Percentiles rank a stretch among this genome's conserved stretches.
Conservation (phyloP, 2,329 filamentous ascomycete species). For the Herpomyces periplanetae region DNA sequence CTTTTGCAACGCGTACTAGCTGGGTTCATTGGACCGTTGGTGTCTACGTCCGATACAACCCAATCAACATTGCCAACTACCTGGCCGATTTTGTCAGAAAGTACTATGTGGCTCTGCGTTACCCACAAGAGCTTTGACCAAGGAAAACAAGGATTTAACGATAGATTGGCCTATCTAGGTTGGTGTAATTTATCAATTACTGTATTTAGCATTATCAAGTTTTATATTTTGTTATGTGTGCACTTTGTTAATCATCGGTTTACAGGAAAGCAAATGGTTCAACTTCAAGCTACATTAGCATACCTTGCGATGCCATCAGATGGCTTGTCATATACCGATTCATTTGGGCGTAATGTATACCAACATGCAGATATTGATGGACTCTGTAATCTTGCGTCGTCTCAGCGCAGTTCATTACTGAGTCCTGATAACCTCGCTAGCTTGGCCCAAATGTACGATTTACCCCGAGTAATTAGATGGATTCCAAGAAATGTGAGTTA, state of each 20-base stretch:
- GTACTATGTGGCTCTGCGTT: slow-evolving; percentile 80
- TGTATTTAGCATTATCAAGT: slow-evolving; percentile 1
- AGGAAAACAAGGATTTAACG: slow-evolving; percentile 69
- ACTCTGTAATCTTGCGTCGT: slow-evolving; percentile 25
- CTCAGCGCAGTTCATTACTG: slow-evolving; percentile 19
- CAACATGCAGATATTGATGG: slow-evolving; percentile 25
- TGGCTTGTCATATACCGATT: slow-evolving; percentile 9
- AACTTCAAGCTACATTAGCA: slow-evolving; percentile 21
- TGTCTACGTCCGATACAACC: no score
- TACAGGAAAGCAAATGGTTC: slow-evolving; percentile 19
- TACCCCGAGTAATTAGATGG: slow-evolving; percentile 48
- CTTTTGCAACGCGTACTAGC: no score
- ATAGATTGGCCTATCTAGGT: slow-evolving; percentile 63
- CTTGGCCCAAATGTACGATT: slow-evolving; percentile 26
- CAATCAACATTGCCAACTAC: no score
- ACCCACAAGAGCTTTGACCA: slow-evolving; percentile 98
- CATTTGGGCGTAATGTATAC: slow-evolving; percentile 19
- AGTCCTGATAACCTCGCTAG: slow-evolving; percentile 21
- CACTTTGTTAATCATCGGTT: slow-evolving; percentile 3
- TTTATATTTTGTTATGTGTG: neutral
- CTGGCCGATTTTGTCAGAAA: slow-evolving; percentile 43
- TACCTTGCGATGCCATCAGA: slow-evolving; percentile 12
- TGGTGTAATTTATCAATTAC: slow-evolving; percentile 6
- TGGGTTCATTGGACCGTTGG: no score
- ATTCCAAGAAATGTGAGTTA: slow-evolving; percentile 33